These are phyloP conservation scores for Aspergillus unguis DNA, from an alignment of 2,329 filamentous ascomycete species.

Conservation along the genomic window DNA sequence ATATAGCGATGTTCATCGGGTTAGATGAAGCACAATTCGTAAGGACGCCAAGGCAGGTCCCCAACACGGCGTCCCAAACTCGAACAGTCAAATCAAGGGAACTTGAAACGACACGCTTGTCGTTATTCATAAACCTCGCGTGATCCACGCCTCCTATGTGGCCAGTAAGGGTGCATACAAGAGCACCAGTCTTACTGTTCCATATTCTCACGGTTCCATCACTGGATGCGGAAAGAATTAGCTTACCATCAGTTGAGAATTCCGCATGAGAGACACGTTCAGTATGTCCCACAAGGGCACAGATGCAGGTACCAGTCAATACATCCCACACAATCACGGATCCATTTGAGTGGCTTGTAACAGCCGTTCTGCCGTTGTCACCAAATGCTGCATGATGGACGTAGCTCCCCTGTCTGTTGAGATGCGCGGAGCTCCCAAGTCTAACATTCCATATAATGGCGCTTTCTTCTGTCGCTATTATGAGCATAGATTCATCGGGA, in stretches of 20 bases:
- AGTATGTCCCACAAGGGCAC: conserved; percentile 1
- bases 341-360: neutral
- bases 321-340: neutral
- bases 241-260: conserved; percentile 17
- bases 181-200: neutral
- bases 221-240: conserved; percentile 4
- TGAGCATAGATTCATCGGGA: too few relatives aligned
- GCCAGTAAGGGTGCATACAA: neutral
- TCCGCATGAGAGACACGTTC: conserved; percentile 10
- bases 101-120: conserved; percentile 4
- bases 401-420: neutral
- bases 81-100: neutral
- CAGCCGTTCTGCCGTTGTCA: too few relatives aligned
- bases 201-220: conserved; percentile 1
- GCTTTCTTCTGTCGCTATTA: too few relatives aligned
- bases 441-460: too few relatives aligned
- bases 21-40: too few relatives aligned
- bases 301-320: neutral
- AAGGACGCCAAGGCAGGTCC: neutral
- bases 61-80: neutral
- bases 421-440: too few relatives aligned
- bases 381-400: too few relatives aligned
- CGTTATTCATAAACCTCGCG: conserved; percentile 9
- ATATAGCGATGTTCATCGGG: too few relatives aligned
- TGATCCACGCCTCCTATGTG: neutral